Evolutionary conservation across 306 rosid species (phyloP), one percentile per base, ranked within the genome.

Genomic region (Astragalus glycyphyllos): DNA sequence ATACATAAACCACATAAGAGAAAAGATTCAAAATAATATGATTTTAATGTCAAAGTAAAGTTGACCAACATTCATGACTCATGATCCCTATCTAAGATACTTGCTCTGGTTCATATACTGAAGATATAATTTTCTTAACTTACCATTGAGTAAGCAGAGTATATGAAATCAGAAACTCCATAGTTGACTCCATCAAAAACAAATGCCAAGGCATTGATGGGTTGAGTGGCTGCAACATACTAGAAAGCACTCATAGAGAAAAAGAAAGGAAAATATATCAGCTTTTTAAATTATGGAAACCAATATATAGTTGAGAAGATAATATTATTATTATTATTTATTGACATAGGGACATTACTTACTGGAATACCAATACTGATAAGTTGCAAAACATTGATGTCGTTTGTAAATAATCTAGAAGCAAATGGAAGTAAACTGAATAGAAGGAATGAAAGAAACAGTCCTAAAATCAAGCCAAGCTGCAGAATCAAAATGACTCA

Each of bases 201-300:
- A 80, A 90, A 92, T 8, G 98, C 97, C 72, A 90, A 71, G 40
- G 91, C 83, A 70, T 90, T 90, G 48, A 92, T 81, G 70, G 97
- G 98, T 78, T 90, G 97, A 42, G 96, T 92, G 11, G 79, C 96
- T 70, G 97, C 98, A 65, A 92, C 92, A 85, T 85, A 92, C 96
- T 90, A 34, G 34, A 1, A 72, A 84, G 87, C 84, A 68, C 29
- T 44, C 49, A 72, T 34, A 46, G 50, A 70, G 61, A 20, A 23
- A 8, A 75, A 46, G 40, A 45, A 68, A 3, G 34, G 7, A 16
- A 49, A 58, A 67, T 6, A 13, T 34, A 45, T 55, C 46, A 66
- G 60, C 44, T 58, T 55, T 9, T 16, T 6, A 9, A 50, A 23
- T n/a, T 34, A 15, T 26, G 11, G 38, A 23, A 32, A 70, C 3